These are phyloP conservation scores for Aspergillus unguis DNA, from an alignment of 2,329 filamentous ascomycete species.

Conservation along the genomic window DNA sequence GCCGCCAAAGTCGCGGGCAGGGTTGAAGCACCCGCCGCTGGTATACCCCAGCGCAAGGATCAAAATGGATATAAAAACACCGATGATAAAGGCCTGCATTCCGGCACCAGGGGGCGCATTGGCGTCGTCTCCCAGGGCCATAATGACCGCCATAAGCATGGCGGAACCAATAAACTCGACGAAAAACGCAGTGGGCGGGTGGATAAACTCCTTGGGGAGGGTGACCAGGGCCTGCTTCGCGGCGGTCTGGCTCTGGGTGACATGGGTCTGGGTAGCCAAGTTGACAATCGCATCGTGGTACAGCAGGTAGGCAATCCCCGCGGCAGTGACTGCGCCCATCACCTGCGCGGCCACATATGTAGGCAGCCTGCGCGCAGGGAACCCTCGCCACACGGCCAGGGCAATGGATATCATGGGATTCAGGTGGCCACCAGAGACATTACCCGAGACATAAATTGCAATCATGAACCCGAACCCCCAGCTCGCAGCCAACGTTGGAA, in stretches of 20 bases:
- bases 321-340: conserved; percentile 34
- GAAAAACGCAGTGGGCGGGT: conserved; percentile 33
- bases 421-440: conserved; percentile 49
- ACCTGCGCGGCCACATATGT: conserved; percentile 35
- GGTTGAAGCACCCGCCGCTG: conserved; percentile 38
- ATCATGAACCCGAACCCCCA: conserved; percentile 36
- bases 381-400: conserved; percentile 33
- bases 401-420: conserved; percentile 46
- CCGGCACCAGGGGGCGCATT: conserved; percentile 46
- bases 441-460: conserved; percentile 46
- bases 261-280: conserved; percentile 13
- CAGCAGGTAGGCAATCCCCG: conserved; percentile 33
- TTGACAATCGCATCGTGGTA: conserved; percentile 36
- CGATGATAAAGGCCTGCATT: conserved; percentile 35
- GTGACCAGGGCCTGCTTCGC: conserved; percentile 28
- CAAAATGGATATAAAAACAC: conserved; percentile 14
- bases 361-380: conserved; percentile 26
- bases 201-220: conserved; percentile 24
- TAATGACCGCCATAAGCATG: conserved; percentile 30
- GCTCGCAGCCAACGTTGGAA: conserved; percentile 17
- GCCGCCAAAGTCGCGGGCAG: conserved; percentile 35
- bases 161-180: conserved; percentile 37
- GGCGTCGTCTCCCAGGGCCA: conserved; percentile 42
- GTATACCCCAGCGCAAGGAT: conserved; percentile 31
- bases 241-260: conserved; percentile 17